Evolutionary conservation across 768 basidiomycete genomes (phyloP).

Genomic region (Podaxis sp.): DNA sequence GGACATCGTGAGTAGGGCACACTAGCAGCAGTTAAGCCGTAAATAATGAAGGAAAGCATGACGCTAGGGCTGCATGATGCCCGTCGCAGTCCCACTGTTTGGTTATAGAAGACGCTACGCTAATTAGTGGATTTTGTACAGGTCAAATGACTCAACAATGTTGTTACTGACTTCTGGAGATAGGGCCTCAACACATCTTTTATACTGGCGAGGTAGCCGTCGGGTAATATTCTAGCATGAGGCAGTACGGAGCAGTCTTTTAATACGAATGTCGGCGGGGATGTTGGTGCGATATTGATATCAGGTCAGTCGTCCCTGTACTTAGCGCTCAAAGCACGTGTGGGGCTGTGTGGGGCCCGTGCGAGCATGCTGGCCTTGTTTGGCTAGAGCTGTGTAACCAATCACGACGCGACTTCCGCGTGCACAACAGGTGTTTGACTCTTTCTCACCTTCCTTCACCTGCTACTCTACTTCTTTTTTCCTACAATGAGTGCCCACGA

Average conservation of each 20-base stretch:
- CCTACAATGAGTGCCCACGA: slow-evolving; percentile 74
- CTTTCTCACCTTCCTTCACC: slow-evolving; percentile 24
- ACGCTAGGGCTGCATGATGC: no score
- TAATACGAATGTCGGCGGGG: no score
- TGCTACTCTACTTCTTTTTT: slow-evolving; percentile 23
- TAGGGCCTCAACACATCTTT: not conserved
- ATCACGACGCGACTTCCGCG: slow-evolving; percentile 22
- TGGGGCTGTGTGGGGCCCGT: slow-evolving; percentile 36
- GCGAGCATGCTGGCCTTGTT: slow-evolving; percentile 33
- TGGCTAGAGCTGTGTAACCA: slow-evolving; percentile 27
- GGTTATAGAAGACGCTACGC: not conserved
- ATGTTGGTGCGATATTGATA: not conserved
- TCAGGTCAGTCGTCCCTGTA: not conserved
- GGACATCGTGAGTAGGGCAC: not conserved
- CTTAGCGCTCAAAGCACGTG: slow-evolving; percentile 1
- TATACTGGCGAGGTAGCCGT: no score
- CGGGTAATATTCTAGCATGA: no score
- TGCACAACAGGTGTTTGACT: slow-evolving; percentile 20
- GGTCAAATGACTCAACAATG: not conserved
- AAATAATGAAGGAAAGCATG: not conserved
- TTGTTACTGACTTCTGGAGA: not conserved
- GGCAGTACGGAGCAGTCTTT: no score
- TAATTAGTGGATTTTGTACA: not conserved
- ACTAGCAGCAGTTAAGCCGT: not conserved
- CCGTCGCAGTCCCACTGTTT: no score